Evolutionary conservation across 2,329 filamentous ascomycete genomes (phyloP).

Genomic region (Peltaster fructicola): DNA sequence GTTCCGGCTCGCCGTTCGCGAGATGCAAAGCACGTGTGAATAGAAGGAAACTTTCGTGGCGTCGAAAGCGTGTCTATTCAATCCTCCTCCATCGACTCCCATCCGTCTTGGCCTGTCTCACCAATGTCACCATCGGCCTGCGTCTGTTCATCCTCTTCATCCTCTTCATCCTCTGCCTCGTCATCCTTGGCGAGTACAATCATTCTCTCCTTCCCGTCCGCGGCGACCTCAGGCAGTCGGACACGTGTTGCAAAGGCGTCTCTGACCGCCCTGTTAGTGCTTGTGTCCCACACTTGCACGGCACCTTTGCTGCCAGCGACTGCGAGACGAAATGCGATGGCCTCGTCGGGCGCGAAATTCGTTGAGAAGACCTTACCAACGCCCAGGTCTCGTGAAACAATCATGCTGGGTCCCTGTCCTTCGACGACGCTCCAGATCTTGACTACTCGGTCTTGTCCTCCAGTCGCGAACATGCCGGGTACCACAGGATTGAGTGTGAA

Average conservation of each 20-base stretch:
- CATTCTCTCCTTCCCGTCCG: constrained; percentile 53
- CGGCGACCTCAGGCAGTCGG: constrained; percentile 33
- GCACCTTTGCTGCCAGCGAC: constrained; percentile 88
- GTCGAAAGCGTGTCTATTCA: too few relatives aligned
- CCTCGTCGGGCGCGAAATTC: constrained; percentile 71
- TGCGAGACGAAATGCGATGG: constrained; percentile 80
- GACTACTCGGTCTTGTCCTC: constrained; percentile 83
- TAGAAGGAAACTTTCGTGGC: constrained; percentile 5
- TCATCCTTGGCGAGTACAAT: constrained; percentile 51
- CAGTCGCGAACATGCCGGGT: constrained; percentile 83
- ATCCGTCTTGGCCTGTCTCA: too few relatives aligned
- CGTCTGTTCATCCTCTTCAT: constrained; percentile 38
- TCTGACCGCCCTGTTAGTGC: constrained; percentile 76
- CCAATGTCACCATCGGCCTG: constrained; percentile 18
- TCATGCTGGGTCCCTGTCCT: constrained; percentile 67
- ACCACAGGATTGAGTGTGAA: constrained; percentile 85
- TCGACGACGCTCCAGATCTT: constrained; percentile 78
- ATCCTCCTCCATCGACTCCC: constrained; percentile 22
- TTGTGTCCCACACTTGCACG: constrained; percentile 91
- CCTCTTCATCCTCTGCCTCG: constrained; percentile 45
- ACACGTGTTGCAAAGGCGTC: constrained; percentile 64
- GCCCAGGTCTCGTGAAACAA: constrained; percentile 78
- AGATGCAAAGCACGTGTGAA: constrained; percentile 4
- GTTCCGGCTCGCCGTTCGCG: too few relatives aligned
- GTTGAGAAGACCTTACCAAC: constrained; percentile 91